Conservation (phyloP, 768 basidiomycete genomes). For the Agaricus sinodeliciosus region DNA sequence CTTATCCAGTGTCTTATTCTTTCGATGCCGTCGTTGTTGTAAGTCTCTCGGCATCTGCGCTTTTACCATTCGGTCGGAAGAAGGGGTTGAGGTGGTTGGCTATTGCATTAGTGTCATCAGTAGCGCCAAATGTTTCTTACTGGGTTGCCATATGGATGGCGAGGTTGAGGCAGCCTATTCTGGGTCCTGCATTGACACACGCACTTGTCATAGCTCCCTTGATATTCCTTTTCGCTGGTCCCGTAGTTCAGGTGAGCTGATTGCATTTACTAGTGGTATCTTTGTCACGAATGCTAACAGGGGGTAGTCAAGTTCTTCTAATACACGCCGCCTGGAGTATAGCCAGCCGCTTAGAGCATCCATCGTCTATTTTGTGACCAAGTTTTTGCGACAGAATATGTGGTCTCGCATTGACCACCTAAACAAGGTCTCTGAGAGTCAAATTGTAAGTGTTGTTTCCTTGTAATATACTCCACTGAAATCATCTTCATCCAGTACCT, state of each 20-base stretch:
- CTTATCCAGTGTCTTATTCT: conserved; percentile 44
- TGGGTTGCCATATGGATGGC: conserved; percentile 58
- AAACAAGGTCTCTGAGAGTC: conserved; percentile 27
- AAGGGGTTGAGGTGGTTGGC: conserved; percentile 24
- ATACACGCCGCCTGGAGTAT: background rate
- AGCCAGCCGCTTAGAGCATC: conserved; percentile 19
- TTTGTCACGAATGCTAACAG: background rate
- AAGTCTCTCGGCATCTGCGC: conserved; percentile 29
- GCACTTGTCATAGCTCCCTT: conserved; percentile 49
- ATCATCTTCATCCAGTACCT: conserved; percentile 28
- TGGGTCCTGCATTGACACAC: conserved; percentile 59
- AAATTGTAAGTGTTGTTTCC: conserved; percentile 25
- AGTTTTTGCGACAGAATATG: conserved; percentile 20
- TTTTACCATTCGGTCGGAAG: conserved; percentile 32
- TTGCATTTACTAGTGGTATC: background rate
- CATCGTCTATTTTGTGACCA: conserved; percentile 21
- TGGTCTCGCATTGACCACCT: conserved; percentile 23
- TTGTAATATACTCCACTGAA: conserved; percentile 9
- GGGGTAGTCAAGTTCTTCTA: background rate
- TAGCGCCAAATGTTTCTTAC: conserved; percentile 59
- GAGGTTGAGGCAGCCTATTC: conserved; percentile 41
- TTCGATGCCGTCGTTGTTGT: conserved; percentile 32
- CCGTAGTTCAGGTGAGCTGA: conserved; percentile 24
- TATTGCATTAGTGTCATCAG: conserved; percentile 34
- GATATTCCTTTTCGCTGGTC: conserved; percentile 40